Evolutionary conservation across 2,329 filamentous ascomycete genomes (phyloP).

Genomic region (Sporothrix brasiliensis): DNA sequence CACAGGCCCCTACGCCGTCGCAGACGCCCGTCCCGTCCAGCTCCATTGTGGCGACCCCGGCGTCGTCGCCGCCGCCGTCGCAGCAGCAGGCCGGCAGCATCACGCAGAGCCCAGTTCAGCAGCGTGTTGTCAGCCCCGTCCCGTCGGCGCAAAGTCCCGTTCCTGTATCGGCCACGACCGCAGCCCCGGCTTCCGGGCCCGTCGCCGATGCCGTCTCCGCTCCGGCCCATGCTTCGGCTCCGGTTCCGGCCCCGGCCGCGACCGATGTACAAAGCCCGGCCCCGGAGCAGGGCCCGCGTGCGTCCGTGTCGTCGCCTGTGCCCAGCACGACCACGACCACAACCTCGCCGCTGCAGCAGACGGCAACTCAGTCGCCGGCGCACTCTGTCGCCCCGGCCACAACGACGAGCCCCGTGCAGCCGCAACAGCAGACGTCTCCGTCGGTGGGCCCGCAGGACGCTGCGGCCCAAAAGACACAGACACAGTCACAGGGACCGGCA

Average conservation of each 20-base stretch:
- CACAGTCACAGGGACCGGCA: neutral
- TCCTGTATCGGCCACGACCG: neutral
- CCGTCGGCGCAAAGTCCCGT: neutral
- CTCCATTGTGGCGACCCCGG: neutral
- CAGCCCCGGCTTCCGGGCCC: too few relatives aligned
- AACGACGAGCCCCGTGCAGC: conserved; percentile 9
- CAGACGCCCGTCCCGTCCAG: neutral
- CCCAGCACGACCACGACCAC: neutral
- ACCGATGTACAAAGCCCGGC: neutral
- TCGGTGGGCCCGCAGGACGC: neutral
- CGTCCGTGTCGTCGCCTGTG: conserved; percentile 4
- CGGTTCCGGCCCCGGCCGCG: neutral
- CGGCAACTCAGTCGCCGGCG: neutral
- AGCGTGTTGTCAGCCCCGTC: neutral
- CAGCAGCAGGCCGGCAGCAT: conserved; percentile 14
- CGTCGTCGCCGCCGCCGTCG: neutral
- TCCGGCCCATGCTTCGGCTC: neutral
- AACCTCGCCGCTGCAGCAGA: conserved; percentile 8
- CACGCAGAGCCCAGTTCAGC: conserved; percentile 10
- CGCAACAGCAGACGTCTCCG: neutral
- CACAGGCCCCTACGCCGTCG: neutral
- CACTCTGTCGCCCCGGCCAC: neutral
- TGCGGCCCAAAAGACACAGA: neutral
- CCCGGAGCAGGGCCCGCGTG: neutral
- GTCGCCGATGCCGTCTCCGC: neutral